Evolutionary conservation across 257 asterid genomes (phyloP), one percentile per base, ranked within the genome.

Genomic region (Gentiana macrophylla): DNA sequence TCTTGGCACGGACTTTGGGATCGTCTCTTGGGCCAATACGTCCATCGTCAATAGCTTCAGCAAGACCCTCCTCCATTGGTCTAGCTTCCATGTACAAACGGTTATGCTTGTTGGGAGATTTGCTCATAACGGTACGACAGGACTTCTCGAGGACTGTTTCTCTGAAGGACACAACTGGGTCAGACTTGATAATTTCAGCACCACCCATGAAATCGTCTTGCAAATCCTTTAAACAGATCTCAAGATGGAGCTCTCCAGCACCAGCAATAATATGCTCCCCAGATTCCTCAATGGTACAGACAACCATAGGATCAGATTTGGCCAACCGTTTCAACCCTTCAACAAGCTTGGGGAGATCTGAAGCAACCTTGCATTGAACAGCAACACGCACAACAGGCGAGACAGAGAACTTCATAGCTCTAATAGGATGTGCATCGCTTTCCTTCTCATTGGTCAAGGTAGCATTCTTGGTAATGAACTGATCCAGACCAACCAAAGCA

Each of bases 381-480:
- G 74, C 80, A 60, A 74, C 80, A 60, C 74, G 77, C 48, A 74
- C 80, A 3, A 74, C 77, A 52, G 80, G 80, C 0, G 80, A 75
- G 35, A 74, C 74, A 63, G 74, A 74, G 54, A 74, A 74, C 77
- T 64, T 74, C 80, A 70, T 74, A 8, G 80, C 80, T 10, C 67
- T 62, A 33, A 70, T 74, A 12, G 77, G 80, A 55, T 67, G 72
- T 35, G 77, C 77, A 57, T 74, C 80, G 1, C 13, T 55, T 61
- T 74, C 77, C 69, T 74, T 74, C 13, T 74, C 80, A 57, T 67
- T 67, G 24, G 80, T 74, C 68, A 70, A 65, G 43, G 80, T 70
- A 7, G 80, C 80, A n/a, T 74, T 74, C 64, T 74, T 74, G 58
- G 74, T 70, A 49, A 74, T 74, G 58, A 41, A 70, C 37, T 74